Conservation (phyloP, 2,329 filamentous ascomycete genomes). For the Tolypocladium tropicale region DNA sequence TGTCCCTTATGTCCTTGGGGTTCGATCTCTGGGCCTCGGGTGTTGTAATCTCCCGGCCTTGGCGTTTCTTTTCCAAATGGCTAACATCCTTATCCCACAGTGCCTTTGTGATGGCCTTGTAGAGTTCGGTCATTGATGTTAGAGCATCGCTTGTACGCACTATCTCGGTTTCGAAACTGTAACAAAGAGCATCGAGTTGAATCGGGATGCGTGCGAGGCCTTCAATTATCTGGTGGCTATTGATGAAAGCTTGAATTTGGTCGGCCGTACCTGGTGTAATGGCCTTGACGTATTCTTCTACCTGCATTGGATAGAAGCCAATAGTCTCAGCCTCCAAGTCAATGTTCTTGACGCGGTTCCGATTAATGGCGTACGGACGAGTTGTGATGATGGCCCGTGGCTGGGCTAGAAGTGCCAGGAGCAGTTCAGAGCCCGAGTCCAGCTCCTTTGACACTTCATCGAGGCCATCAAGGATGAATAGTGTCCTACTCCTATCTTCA, state of each 20-base stretch:
- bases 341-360: neutral
- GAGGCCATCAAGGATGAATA: neutral
- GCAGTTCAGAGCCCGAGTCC: neutral
- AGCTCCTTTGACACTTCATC: neutral
- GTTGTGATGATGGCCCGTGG: neutral
- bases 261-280: neutral
- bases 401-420: neutral
- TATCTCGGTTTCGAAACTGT: neutral
- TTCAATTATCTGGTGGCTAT: neutral
- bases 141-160: neutral
- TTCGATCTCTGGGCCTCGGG: neutral
- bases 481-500: neutral
- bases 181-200: neutral
- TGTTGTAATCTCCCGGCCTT: neutral
- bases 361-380: neutral
- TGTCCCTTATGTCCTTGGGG: neutral
- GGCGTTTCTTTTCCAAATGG: neutral
- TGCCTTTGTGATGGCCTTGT: neutral
- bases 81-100: neutral
- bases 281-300: neutral
- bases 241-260: neutral
- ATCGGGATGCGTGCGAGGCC: neutral
- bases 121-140: neutral
- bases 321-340: neutral
- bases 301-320: neutral